A percentile compares a stretch with the other conserved stretches of the same genome.
These are phyloP conservation scores for Pilasporangium apinafurcum DNA, from an alignment of 352 stramenopile genomes.

Conservation along the genomic window DNA sequence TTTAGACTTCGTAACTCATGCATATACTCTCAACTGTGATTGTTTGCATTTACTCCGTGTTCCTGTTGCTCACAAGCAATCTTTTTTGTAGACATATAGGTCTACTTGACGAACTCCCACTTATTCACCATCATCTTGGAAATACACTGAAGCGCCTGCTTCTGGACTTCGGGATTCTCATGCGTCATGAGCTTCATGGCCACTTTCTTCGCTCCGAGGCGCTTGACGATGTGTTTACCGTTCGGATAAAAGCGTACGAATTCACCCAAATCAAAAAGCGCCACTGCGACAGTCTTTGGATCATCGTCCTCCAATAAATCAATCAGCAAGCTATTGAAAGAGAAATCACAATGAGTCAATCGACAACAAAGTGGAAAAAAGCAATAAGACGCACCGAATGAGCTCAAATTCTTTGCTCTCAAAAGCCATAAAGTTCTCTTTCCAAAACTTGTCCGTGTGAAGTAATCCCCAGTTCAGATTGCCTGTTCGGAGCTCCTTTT, in stretches of 20 bases:
- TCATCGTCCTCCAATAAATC: slow-evolving; percentile 90
- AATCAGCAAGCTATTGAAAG: slow-evolving; percentile 85
- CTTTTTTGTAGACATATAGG: too few species aligned
- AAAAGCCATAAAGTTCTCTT: slow-evolving; percentile 96
- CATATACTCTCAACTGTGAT: too few species aligned
- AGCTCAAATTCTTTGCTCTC: slow-evolving; percentile 95
- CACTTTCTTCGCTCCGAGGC: slow-evolving; percentile 94
- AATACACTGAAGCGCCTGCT: slow-evolving; percentile 96
- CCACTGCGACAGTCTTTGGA: slow-evolving; percentile 92
- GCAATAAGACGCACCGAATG: slow-evolving; percentile 50
- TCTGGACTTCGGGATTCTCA: slow-evolving; percentile 95
- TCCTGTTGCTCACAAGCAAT: too few species aligned
- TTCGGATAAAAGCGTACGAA: slow-evolving; percentile 98
- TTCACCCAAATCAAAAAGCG: slow-evolving; percentile 96
- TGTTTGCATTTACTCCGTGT: too few species aligned
- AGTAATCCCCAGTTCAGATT: slow-evolving; percentile 94
- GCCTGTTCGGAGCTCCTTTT: slow-evolving; percentile 93
- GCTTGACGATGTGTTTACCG: slow-evolving; percentile 93
- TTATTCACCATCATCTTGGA: slow-evolving; percentile 99
- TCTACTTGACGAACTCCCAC: slow-evolving; percentile 92
- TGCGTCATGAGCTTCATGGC: slow-evolving; percentile 98
- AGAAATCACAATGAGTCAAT: neutral
- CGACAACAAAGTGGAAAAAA: neutral
- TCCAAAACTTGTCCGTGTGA: slow-evolving; percentile 98
- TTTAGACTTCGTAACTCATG: too few species aligned